Percentiles rank a stretch among this genome's conserved stretches.
phyloP scores from a whole-genome alignment of 2,329 filamentous ascomycete species.

The Colletotrichum coccodes region DNA sequence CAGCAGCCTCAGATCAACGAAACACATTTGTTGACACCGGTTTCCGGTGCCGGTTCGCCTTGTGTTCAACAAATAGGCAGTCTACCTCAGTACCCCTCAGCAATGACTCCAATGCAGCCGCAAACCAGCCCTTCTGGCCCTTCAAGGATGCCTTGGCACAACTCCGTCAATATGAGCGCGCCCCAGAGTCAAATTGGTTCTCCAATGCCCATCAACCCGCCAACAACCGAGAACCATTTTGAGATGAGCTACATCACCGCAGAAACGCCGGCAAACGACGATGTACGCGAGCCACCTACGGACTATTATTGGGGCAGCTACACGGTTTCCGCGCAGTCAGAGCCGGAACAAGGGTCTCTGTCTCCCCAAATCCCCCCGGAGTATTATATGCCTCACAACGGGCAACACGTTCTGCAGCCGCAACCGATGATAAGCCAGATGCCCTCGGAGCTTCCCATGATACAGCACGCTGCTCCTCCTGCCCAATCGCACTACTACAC shows the following conservation, averaged over 20 bases:
- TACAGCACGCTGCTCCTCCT: not conserved
- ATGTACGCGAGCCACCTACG: conserved; percentile 48
- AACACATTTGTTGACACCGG: conserved; percentile 59
- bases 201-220: conserved; percentile 54
- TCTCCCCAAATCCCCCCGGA: conserved; percentile 5
- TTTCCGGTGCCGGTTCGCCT: conserved; percentile 60
- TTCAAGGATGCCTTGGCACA: conserved; percentile 57
- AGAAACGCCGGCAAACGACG: conserved; percentile 45
- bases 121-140: conserved; percentile 60
- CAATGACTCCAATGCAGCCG: conserved; percentile 48
- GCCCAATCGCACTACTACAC: conserved; percentile 8
- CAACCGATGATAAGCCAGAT: conserved; percentile 9
- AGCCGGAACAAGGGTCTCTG: conserved; percentile 23
- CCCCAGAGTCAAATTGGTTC: conserved; percentile 54
- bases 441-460: conserved; percentile 19
- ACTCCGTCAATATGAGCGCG: conserved; percentile 53
- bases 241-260: conserved; percentile 49
- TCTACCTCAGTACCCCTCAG: conserved; percentile 51
- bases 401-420: conserved; percentile 1
- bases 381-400: conserved; percentile 3
- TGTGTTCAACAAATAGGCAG: conserved; percentile 55
- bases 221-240: conserved; percentile 48
- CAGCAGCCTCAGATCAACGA: conserved; percentile 48
- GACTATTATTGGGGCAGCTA: conserved; percentile 48
- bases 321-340: conserved; percentile 41